Percentiles rank a stretch among this genome's conserved stretches.
Conservation (phyloP, 1,284 basidiomycete genomes). For the Boletus calvinii region DNA sequence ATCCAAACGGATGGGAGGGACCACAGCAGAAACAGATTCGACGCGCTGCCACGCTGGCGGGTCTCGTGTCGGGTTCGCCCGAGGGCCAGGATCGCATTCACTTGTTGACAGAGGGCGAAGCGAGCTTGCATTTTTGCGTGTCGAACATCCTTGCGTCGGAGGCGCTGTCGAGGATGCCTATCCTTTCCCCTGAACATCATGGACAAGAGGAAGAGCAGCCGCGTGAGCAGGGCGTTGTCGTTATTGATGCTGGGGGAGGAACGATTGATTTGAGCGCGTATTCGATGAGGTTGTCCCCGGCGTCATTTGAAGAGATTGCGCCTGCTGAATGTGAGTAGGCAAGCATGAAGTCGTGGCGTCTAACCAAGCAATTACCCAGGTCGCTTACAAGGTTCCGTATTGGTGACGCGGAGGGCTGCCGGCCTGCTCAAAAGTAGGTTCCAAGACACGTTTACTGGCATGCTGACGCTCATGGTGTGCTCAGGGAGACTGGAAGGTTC, state of each 20-base stretch:
- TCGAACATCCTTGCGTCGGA: conserved; percentile 37
- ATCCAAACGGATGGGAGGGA: conserved; percentile 49
- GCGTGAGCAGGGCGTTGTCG: conserved; percentile 42
- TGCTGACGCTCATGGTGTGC: conserved; percentile 15
- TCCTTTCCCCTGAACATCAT: conserved; percentile 17
- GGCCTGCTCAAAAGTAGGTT: conserved; percentile 36
- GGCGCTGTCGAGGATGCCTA: conserved; percentile 30
- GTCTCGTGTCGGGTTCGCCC: conserved; percentile 30
- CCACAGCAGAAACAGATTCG: conserved; percentile 42
- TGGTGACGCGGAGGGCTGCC: conserved; percentile 45
- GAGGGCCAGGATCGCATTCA: conserved; percentile 38
- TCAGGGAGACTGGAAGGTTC: conserved; percentile 35
- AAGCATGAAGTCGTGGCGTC: neutral
- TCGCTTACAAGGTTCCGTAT: conserved; percentile 37
- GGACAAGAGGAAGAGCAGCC: conserved; percentile 21
- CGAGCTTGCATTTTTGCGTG: conserved; percentile 48
- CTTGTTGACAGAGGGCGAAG: conserved; percentile 52
- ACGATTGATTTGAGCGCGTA: conserved; percentile 57
- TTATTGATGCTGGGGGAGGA: conserved; percentile 60
- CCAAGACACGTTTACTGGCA: neutral
- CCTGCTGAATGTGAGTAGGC: conserved; percentile 41
- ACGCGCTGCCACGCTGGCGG: conserved; percentile 35
- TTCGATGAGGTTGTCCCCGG: conserved; percentile 32
- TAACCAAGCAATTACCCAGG: conserved; percentile 26
- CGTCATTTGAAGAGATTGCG: conserved; percentile 40